Evolutionary conservation across 75 land plant species (phyloP), one percentile per base, ranked within the genome.

Genomic region (Cunninghamia lanceolata): DNA sequence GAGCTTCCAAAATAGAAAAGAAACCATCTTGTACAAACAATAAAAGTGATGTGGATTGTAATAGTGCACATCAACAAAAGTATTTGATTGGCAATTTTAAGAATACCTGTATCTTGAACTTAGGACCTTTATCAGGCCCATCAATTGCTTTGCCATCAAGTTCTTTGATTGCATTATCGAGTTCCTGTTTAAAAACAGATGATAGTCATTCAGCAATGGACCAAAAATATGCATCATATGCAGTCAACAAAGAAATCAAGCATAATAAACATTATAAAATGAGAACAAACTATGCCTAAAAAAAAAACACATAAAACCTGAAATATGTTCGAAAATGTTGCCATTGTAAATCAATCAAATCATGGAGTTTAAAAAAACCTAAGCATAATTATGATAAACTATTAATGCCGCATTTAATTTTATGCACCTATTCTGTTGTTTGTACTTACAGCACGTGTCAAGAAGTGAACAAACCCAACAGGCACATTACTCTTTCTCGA

Each of bases 391-490:
- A 63, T 63, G 9, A 63, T 34, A 13, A 63, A 79, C 13, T 42
- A 79, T 46, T 42, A 43, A 43, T 28, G 6, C 2, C 30, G n/a
- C 40, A 19, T 45, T 4, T 45, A 10, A 25, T 19, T 43, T 38
- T 25, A 80, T 40, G 28, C 42, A 52, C 54, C 17, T 46, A 46
- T 46, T 34, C 35, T 6, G 78, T 6, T 50, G 46, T 47, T 6
- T 50, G 46, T 47, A 63, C 90, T 83, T 77, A 91, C 90, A 35
- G 85, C 85, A 38, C 90, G 90, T 45, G 84, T 85, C 34, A 38
- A 17, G 78, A 87, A 91, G 66, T 91, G 89, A 39, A 91, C 87
- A 86, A 89, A 91, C 10, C 92, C 92, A 39, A 89, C 90, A n/a
- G 87, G 86, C 15, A 36, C 68, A 10, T 82, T 53, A 66, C 87